Percentiles rank a stretch among this genome's conserved stretches.
phyloP scores from a whole-genome alignment of 345 rosid genomes.

The Theobroma cacao region DNA sequence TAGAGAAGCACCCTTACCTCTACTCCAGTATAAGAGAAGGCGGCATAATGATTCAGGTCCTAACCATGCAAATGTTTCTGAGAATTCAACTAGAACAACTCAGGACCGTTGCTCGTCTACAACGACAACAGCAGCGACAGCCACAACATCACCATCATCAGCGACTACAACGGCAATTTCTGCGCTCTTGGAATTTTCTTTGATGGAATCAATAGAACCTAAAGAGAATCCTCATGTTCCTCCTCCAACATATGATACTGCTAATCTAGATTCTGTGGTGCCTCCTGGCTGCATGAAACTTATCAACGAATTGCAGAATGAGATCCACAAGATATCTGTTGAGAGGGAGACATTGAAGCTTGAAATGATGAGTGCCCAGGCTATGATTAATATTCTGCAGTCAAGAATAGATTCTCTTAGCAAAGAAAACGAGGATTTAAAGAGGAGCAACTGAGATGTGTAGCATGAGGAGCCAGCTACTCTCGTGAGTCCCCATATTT shows the following conservation, averaged over 20 bases:
- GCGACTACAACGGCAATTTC: constrained; percentile 68
- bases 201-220: constrained; percentile 51
- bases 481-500: background rate
- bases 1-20: constrained; percentile 58
- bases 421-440: constrained; percentile 73
- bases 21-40: constrained; percentile 73
- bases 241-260: constrained; percentile 20
- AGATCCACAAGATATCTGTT: constrained; percentile 62
- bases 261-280: constrained; percentile 35
- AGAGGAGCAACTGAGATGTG: constrained; percentile 26
- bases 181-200: constrained; percentile 79
- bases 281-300: constrained; percentile 49
- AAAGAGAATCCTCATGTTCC: constrained; percentile 31
- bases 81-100: constrained; percentile 53
- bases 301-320: constrained; percentile 54
- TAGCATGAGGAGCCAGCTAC: background rate
- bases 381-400: constrained; percentile 78
- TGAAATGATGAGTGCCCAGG: constrained; percentile 77
- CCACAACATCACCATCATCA: constrained; percentile 34
- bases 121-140: constrained; percentile 55
- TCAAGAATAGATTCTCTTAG: constrained; percentile 53
- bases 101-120: constrained; percentile 69
- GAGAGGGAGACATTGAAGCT: constrained; percentile 72
- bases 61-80: constrained; percentile 43
- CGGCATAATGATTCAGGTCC: constrained; percentile 48